Evolutionary conservation across 2,329 filamentous ascomycete genomes (phyloP), one percentile per base, ranked within the genome.

Genomic region (Neoarthrinium moseri): DNA sequence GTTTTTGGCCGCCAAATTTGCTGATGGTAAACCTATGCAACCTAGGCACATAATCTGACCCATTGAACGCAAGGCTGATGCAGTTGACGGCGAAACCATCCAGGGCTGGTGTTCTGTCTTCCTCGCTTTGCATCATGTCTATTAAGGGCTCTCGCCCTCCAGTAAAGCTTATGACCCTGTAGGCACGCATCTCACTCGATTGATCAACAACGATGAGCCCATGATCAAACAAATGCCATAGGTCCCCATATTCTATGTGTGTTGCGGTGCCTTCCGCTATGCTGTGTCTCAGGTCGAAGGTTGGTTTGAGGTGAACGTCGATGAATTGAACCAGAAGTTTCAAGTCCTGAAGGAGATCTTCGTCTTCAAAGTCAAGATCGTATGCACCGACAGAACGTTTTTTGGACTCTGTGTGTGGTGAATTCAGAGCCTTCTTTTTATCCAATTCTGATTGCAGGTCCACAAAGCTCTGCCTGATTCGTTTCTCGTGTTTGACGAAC

Each of bases 31-130:
- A 36, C 13, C 38, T 48, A 15, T 43, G 30, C 10, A 44, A 10
- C 1, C 6, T 26, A 5, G 46, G 46, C 3, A 40, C 46, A 30
- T 33, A 22, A 1, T 38, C n/a, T 3, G 18, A 13, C 1, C 46
- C 46, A 21, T 48, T 15, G 10, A 34, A 48, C 5, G 10, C n/a
- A 6, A 44, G 42, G 1, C 22, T 30, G 13, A 37, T 4, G 20
- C 40, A 48, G 18, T 48, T 34, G 15, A 48, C n/a, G 4, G 30
- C 24, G 7, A 41, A 29, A 17, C 38, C 38, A 20, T 41, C 38
- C n/a, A 23, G 35, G 2, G 26, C 38, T 6, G 38, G 26, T 18
- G 24, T 24, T 7, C 23, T 41, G 2, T 41, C 26, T 5, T 30
- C 23, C 24, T 30, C 17, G 2, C 11, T 21, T 1, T 11, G 0